A percentile compares a stretch with the other conserved stretches of the same genome.
These are phyloP conservation scores for Claviceps fusiformis DNA, from an alignment of 2,329 filamentous ascomycete species.

Conservation along the genomic window DNA sequence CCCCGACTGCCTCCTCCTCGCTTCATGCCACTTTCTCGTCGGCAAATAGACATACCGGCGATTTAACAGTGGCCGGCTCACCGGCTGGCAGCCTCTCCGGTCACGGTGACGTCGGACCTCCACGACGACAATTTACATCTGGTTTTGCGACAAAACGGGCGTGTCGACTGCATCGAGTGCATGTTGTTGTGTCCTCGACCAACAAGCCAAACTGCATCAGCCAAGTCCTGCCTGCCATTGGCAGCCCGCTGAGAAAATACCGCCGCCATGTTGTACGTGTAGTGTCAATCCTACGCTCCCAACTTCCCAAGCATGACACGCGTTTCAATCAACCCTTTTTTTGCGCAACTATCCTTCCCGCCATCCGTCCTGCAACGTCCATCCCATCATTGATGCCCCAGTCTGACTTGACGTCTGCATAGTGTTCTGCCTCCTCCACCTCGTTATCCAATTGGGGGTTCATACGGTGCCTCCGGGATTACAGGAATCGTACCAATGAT, in stretches of 20 bases:
- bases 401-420: background rate
- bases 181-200: background rate
- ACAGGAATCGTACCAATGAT: conserved; percentile 61
- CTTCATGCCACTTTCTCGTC: background rate
- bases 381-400: background rate
- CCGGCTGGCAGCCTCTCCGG: background rate
- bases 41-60: background rate
- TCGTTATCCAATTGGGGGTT: conserved; percentile 62
- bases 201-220: background rate
- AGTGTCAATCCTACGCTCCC: conserved; percentile 4
- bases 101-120: background rate
- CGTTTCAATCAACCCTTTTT: background rate
- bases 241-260: background rate
- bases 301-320: background rate
- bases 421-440: conserved; percentile 79
- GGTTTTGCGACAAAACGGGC: background rate
- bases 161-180: background rate
- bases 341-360: background rate
- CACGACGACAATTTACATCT: background rate
- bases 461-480: conserved; percentile 56
- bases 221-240: background rate
- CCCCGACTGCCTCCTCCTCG: background rate
- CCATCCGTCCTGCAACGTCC: background rate
- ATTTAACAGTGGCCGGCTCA: background rate
- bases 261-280: conserved; percentile 15